Base-by-base conservation (phyloP, 352 stramenopile species). In the Pythium apleroticum region DNA sequence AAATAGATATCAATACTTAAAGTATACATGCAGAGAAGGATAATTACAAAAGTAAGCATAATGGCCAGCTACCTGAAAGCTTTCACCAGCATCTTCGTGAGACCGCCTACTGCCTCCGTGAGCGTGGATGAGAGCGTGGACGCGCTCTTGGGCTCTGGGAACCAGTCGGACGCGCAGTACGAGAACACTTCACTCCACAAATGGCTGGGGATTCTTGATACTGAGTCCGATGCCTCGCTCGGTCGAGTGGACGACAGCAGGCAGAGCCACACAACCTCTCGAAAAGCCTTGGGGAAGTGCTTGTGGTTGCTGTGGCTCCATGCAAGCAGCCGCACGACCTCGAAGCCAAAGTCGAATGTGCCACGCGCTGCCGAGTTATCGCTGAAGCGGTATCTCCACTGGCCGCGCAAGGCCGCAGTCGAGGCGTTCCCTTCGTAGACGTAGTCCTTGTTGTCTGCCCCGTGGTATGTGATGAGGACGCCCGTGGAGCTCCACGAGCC, bases 171-270 rank as follows among this genome's bases (percentile, higher is more conserved):
- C 3, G 19, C 52, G 25, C 52, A 59, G 19, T 46, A 59, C 33
- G 52, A 46, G 15, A 59, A 59, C 19, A 59, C 52, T 2, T 59
- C 20, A 22, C 52, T 59, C 52, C 52, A 59, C n/a, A 59, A 27
- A 10, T 46, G 2, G 14, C n/a, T 33, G 3, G 52, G 52, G 2
- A 59, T 2, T 2, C 22, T n/a, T 11, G 22, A 15, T 2, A n/a
- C n/a, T n/a, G n/a, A n/a, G n/a, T n/a, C n/a, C n/a, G 52, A 31
- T 10, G n/a, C 49, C 3, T 33, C 22, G 48, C 24, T 4, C 24
- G 22, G 24, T 17, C 31, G 25, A 7, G 39, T 6, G 6, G 48
- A 55, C 1, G 48, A 39, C 2, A 56, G 19, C 4, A 54, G 25
- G 25, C 48, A 54, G 12, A 43, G 45, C 45, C 1, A 7, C 17